Conservation (phyloP, 2,329 filamentous ascomycete species). For the Arthrobotrys musiformis region DNA sequence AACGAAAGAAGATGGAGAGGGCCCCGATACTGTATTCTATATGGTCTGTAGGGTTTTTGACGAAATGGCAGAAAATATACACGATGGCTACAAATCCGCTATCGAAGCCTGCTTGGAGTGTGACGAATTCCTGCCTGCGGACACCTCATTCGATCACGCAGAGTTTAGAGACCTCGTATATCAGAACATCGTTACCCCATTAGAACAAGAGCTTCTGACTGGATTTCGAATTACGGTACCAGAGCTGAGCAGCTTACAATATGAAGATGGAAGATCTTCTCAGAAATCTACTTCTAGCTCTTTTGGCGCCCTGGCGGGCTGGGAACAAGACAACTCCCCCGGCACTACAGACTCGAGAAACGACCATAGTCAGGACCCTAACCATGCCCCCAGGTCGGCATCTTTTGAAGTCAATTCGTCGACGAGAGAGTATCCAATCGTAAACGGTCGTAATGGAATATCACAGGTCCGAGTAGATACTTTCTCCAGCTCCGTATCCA, state of each 20-base stretch:
- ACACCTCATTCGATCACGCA: background rate
- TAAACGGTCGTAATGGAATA: background rate
- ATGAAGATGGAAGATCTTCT: background rate
- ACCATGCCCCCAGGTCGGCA: background rate
- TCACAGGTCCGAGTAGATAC: background rate
- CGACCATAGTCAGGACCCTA: background rate
- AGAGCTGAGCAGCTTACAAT: background rate
- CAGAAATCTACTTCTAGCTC: background rate
- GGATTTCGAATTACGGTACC: conserved; percentile 3
- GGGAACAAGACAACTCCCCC: no score
- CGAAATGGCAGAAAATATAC: conserved; percentile 26
- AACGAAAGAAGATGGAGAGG: conserved; percentile 23
- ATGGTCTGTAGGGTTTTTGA: conserved; percentile 20
- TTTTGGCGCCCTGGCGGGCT: background rate
- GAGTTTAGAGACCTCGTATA: conserved; percentile 15
- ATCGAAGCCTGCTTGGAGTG: conserved; percentile 37
- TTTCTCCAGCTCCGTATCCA: background rate
- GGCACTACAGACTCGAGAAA: background rate
- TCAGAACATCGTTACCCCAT: conserved; percentile 4
- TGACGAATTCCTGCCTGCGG: conserved; percentile 1
- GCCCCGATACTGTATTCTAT: conserved; percentile 22
- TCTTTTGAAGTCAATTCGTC: background rate
- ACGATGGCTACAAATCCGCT: conserved; percentile 18
- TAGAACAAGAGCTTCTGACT: conserved; percentile 24
- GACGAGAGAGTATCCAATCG: background rate